A percentile compares a stretch with the other conserved stretches of the same genome.
Conservation (phyloP, 2,329 filamentous ascomycete species). For the Plectosphaerella plurivora region DNA sequence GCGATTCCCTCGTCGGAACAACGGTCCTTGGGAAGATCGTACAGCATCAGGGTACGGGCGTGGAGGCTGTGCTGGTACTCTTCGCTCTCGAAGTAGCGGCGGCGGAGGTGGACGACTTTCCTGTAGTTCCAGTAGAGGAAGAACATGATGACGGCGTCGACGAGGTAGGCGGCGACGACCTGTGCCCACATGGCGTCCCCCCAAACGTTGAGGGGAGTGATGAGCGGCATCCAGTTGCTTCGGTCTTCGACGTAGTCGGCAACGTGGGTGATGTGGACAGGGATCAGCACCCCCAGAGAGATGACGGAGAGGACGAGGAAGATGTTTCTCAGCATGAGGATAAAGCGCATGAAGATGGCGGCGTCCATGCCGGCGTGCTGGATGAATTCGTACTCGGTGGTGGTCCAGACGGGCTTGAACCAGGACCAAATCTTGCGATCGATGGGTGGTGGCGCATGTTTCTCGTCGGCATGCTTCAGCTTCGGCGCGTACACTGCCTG, state of each 20-base stretch:
- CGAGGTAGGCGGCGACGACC: constrained; percentile 56
- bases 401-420: constrained; percentile 73
- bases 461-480: constrained; percentile 85
- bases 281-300: constrained; percentile 74
- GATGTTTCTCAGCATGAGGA: constrained; percentile 88
- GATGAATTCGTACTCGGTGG: constrained; percentile 72
- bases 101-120: constrained; percentile 64
- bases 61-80: constrained; percentile 89
- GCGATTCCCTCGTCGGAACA: constrained; percentile 84
- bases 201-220: constrained; percentile 56
- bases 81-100: constrained; percentile 75
- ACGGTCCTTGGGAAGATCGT: constrained; percentile 74
- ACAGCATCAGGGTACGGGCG: constrained; percentile 69
- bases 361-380: constrained; percentile 88
- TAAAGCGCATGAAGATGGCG: constrained; percentile 82
- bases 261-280: constrained; percentile 64
- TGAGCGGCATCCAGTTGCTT: constrained; percentile 47
- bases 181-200: constrained; percentile 53
- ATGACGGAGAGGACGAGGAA: constrained; percentile 70
- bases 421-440: constrained; percentile 86
- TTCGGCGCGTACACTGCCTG: constrained; percentile 91
- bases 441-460: constrained; percentile 81
- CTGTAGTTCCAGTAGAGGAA: constrained; percentile 92
- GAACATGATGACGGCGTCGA: constrained; percentile 69
- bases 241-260: constrained; percentile 19